Conservation (phyloP, 169 alveolate species). For the Eimeria brunetti region DNA sequence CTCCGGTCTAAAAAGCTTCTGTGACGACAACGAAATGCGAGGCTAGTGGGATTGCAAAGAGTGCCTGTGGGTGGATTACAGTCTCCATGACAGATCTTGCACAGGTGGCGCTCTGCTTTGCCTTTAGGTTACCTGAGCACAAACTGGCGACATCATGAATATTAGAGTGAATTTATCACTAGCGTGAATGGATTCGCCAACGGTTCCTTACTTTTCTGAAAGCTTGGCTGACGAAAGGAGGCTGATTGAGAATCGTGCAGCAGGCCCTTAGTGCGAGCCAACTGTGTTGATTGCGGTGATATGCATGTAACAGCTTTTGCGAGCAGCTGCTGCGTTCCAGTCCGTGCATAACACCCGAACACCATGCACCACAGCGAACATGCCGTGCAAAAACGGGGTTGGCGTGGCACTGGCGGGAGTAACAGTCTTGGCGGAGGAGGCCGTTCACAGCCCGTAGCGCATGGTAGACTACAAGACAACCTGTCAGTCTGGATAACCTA, state of each 20-base stretch:
- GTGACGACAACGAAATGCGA: background rate
- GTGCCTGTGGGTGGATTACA: too few species aligned
- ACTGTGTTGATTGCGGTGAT: background rate
- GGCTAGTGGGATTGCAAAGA: background rate
- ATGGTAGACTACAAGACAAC: background rate
- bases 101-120: background rate
- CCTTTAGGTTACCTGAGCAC: background rate
- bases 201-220: background rate
- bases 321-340: background rate
- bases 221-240: background rate
- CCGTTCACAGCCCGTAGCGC: background rate
- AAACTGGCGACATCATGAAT: too few species aligned
- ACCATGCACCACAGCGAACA: background rate
- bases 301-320: background rate
- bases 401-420: background rate
- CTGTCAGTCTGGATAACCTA: background rate
- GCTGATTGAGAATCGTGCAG: background rate
- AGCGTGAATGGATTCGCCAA: background rate
- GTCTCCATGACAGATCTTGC: background rate
- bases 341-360: background rate
- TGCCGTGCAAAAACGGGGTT: background rate
- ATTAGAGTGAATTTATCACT: background rate
- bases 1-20: background rate
- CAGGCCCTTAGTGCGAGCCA: background rate
- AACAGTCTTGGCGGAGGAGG: background rate